Evolutionary conservation across 371 early-diverging fungal genomes (phyloP).

Genomic region (Syncephalastrum monosporum): DNA sequence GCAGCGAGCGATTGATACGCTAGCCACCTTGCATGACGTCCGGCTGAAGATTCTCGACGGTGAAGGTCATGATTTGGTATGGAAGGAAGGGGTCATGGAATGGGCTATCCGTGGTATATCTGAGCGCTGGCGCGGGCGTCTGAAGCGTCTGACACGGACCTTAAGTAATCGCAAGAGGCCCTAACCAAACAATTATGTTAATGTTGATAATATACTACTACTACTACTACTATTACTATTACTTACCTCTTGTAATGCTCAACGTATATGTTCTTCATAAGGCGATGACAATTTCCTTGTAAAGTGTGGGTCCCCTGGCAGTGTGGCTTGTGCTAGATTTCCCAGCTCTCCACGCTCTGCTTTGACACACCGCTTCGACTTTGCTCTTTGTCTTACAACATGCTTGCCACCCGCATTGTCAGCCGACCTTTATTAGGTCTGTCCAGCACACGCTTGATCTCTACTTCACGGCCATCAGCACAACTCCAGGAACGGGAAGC

Average conservation of each 20-base stretch:
- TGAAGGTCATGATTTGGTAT: conserved; percentile 51
- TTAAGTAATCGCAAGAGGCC: no score
- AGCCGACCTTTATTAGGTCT: no score
- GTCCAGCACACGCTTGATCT: neutral
- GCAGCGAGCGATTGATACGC: conserved; percentile 31
- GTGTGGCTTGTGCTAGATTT: no score
- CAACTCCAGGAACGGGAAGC: no score
- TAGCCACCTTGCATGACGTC: conserved; percentile 43
- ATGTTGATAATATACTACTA: neutral
- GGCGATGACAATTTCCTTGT: neutral
- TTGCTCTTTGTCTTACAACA: no score
- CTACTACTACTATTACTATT: no score
- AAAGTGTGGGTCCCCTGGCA: no score
- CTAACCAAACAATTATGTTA: neutral
- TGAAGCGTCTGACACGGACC: conserved; percentile 1
- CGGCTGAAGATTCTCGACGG: conserved; percentile 48
- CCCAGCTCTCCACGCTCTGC: neutral
- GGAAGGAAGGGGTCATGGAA: conserved; percentile 58
- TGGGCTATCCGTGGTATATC: conserved; percentile 48
- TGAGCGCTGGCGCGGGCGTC: conserved; percentile 22
- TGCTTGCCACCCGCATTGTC: no score
- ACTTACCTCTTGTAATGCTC: neutral
- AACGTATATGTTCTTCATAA: neutral
- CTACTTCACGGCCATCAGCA: neutral
- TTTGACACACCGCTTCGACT: neutral